Conservation (phyloP, 1,284 basidiomycete genomes). For the Boletus semigastroideus region DNA sequence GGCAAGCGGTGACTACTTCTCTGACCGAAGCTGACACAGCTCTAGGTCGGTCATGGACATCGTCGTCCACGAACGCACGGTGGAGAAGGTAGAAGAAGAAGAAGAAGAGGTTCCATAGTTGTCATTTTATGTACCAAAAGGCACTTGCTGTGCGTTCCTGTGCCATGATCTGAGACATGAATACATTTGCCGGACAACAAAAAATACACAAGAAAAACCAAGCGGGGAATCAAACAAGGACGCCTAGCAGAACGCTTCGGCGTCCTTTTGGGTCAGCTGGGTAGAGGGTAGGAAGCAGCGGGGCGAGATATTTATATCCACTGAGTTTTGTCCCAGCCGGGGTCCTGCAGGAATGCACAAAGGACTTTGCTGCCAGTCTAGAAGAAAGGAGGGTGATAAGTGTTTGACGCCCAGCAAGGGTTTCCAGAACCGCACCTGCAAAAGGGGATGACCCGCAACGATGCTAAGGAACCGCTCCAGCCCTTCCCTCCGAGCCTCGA, state of each 20-base stretch:
- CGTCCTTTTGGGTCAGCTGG: constrained; percentile 4
- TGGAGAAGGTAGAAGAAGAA: background rate
- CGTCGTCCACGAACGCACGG: constrained; percentile 54
- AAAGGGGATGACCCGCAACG: constrained; percentile 94
- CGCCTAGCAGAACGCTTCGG: constrained; percentile 16
- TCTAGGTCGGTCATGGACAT: constrained; percentile 65
- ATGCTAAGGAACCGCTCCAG: constrained; percentile 94
- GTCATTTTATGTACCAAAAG: constrained; percentile 12
- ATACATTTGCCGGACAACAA: constrained; percentile 13
- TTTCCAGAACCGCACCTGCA: constrained; percentile 66
- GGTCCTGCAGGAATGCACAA: constrained; percentile 94
- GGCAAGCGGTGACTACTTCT: background rate
- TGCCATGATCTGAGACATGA: background rate
- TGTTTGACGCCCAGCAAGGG: background rate
- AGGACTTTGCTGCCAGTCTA: constrained; percentile 97
- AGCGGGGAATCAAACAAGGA: constrained; percentile 7
- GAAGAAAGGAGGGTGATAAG: constrained; percentile 10
- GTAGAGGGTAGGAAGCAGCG: background rate
- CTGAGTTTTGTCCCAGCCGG: constrained; percentile 77
- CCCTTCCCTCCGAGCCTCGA: constrained; percentile 89
- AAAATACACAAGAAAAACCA: constrained; percentile 30
- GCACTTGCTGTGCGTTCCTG: constrained; percentile 8
- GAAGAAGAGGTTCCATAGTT: constrained; percentile 11
- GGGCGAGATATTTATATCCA: constrained; percentile 54
- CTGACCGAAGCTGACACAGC: constrained; percentile 5